These are phyloP conservation scores for Candida wancherniae DNA, from an alignment of 805 yeast genomes.

Conservation along the genomic window DNA sequence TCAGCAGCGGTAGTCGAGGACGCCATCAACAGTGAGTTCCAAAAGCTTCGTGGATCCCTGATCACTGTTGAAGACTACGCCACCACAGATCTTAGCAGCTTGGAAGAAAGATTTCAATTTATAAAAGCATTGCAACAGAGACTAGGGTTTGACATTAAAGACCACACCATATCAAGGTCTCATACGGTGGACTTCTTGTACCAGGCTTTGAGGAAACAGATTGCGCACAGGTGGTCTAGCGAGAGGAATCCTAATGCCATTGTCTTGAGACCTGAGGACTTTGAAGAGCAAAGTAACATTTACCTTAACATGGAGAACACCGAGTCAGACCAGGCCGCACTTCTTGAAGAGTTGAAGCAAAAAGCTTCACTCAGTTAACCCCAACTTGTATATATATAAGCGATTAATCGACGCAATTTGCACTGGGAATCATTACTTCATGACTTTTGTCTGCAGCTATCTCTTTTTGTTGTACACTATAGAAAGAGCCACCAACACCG, in stretches of 20 bases:
- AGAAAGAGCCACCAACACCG: conserved; percentile 33
- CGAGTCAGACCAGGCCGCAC: conserved; percentile 41
- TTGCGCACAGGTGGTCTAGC: conserved; percentile 42
- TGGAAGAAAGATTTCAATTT: conserved; percentile 45
- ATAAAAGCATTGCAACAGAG: conserved; percentile 44
- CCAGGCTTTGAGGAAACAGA: conserved; percentile 32
- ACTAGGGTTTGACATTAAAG: conserved; percentile 52
- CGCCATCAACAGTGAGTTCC: conserved; percentile 23
- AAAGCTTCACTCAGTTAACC: no score
- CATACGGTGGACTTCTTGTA: conserved; percentile 37
- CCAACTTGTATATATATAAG: no score
- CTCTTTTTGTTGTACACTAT: no score
- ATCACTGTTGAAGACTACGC: conserved; percentile 6
- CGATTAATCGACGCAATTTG: no score
- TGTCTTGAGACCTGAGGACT: conserved; percentile 51
- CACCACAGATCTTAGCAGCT: conserved; percentile 24
- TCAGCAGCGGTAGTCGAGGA: conserved; percentile 20
- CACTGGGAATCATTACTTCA: no score
- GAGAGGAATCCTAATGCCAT: conserved; percentile 77
- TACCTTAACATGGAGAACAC: conserved; percentile 49
- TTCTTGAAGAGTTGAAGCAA: conserved; percentile 42
- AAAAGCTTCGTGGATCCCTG: conserved; percentile 12
- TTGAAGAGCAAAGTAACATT: conserved; percentile 50
- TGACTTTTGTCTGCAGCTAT: no score
- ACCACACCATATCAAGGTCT: conserved; percentile 41